These are phyloP conservation scores for Phytophthora kernoviae DNA, from an alignment of 352 stramenopile species.

Conservation along the genomic window DNA sequence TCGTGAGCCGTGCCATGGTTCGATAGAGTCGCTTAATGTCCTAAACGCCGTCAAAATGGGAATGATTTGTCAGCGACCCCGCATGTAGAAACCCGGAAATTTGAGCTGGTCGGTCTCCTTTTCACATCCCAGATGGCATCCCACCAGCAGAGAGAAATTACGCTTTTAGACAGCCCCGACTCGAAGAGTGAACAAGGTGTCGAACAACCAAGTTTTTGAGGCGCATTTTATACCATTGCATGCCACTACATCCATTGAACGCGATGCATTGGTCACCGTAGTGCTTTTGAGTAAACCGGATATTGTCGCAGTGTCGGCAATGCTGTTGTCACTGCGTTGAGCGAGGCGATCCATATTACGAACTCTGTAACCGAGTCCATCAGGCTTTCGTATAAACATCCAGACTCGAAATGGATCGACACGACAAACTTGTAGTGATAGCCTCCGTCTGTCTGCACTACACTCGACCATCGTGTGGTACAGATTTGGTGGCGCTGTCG, in stretches of 20 bases:
- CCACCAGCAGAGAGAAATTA: not conserved
- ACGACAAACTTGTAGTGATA: not conserved
- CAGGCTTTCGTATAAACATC: not conserved
- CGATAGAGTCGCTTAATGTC: not conserved
- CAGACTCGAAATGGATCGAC: not conserved
- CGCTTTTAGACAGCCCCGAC: not conserved
- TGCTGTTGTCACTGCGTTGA: not conserved
- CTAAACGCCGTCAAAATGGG: conserved; percentile 6
- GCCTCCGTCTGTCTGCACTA: no score
- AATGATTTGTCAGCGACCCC: conserved; percentile 23
- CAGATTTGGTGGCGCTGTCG: conserved; percentile 3
- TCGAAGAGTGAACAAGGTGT: no score
- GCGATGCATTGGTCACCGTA: no score
- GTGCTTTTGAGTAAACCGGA: not conserved
- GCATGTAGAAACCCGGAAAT: not conserved
- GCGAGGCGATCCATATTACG: not conserved
- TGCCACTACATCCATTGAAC: no score
- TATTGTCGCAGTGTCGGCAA: not conserved
- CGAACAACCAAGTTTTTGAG: no score
- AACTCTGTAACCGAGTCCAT: no score
- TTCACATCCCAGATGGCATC: conserved; percentile 1
- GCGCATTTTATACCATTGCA: no score
- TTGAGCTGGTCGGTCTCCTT: not conserved
- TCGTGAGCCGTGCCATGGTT: conserved; percentile 39
- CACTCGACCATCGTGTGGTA: conserved; percentile 15